These are phyloP conservation scores for Pelargonium nanum DNA, from an alignment of 345 rosid genomes.

Conservation along the genomic window DNA sequence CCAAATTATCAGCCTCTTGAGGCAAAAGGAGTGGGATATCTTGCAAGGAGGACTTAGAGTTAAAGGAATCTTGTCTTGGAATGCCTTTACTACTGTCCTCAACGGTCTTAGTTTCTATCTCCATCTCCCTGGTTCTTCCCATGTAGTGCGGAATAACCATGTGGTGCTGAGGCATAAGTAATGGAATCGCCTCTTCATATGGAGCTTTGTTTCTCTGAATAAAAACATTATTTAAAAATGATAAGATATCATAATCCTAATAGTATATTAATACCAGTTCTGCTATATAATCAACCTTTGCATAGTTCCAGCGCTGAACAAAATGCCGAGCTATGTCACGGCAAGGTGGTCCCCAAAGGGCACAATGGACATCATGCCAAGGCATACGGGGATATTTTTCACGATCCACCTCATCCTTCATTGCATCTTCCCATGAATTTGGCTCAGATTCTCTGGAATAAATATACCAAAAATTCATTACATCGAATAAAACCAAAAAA, in stretches of 20 bases:
- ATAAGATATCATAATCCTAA: neutral
- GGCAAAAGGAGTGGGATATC: conserved; percentile 94
- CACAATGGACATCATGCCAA: conserved; percentile 99
- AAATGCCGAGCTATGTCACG: conserved; percentile 94
- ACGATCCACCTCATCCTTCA: conserved; percentile 94
- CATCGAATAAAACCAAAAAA: neutral
- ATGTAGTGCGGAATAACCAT: conserved; percentile 96
- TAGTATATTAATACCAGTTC: neutral
- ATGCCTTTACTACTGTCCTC: conserved; percentile 36
- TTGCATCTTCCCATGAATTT: conserved; percentile 96
- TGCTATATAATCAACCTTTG: conserved; percentile 46
- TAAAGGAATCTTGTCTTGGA: conserved; percentile 62
- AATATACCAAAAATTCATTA: conserved; percentile 6
- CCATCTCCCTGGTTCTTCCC: conserved; percentile 53
- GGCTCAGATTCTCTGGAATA: conserved; percentile 93
- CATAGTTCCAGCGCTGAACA: conserved; percentile 99
- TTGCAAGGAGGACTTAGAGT: conserved; percentile 63
- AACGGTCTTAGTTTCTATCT: conserved; percentile 30
- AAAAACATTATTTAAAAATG: neutral
- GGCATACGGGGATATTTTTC: conserved; percentile 92
- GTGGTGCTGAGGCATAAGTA: conserved; percentile 96
- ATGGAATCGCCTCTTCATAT: conserved; percentile 86
- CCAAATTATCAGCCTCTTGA: conserved; percentile 60
- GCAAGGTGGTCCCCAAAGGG: conserved; percentile 98
- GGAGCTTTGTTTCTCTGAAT: conserved; percentile 94